These are phyloP conservation scores for Cyberlindnera saturnus DNA, from an alignment of 805 yeast genomes.

Conservation along the genomic window DNA sequence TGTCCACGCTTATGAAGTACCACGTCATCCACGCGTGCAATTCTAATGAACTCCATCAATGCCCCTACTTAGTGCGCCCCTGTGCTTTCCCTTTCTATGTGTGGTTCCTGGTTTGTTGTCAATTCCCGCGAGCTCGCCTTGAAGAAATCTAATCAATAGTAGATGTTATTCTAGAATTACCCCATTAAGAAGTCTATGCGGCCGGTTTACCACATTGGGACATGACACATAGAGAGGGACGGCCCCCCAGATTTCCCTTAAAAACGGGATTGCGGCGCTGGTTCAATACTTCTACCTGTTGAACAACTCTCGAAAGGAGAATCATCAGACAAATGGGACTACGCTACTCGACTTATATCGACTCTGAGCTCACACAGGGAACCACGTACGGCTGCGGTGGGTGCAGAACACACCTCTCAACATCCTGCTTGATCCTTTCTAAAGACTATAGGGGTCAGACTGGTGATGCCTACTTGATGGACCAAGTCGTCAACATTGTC, in stretches of 20 bases:
- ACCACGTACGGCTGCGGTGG: constrained; percentile 32
- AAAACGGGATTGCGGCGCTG: background rate
- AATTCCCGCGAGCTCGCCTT: no score
- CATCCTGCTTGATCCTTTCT: constrained; percentile 30
- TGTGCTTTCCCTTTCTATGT: background rate
- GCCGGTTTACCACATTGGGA: no score
- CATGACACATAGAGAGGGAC: background rate
- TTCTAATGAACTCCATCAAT: constrained; percentile 20
- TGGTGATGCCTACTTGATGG: constrained; percentile 54
- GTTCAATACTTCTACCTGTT: background rate
- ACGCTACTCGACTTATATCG: constrained; percentile 36
- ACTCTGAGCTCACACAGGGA: constrained; percentile 24
- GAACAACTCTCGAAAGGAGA: no score
- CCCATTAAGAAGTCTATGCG: no score
- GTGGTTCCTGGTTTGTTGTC: no score
- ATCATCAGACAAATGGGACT: constrained; percentile 35
- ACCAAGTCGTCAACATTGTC: constrained; percentile 40
- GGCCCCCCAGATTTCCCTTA: background rate
- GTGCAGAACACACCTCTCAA: constrained; percentile 37
- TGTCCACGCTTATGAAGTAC: constrained; percentile 54
- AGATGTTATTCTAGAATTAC: no score
- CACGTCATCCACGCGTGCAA: constrained; percentile 39
- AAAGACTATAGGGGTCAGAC: constrained; percentile 49
- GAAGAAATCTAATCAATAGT: no score
- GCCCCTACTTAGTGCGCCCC: background rate